These are phyloP conservation scores for Ophiostoma triangulosporum DNA, from an alignment of 2,329 filamentous ascomycete species.

Conservation along the genomic window DNA sequence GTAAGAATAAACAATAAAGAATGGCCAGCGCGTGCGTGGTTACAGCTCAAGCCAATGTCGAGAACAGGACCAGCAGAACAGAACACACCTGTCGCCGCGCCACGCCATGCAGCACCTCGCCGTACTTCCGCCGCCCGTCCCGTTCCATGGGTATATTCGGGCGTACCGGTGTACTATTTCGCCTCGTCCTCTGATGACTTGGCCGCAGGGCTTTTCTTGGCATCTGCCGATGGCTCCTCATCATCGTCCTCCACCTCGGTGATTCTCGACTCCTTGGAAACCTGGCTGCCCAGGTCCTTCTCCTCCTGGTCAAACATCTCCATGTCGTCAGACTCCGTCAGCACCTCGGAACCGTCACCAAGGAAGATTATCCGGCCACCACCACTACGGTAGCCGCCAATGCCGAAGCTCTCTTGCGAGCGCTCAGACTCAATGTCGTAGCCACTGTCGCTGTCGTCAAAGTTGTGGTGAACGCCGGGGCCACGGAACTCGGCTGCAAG, in stretches of 20 bases:
- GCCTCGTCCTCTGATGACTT: conserved; percentile 4
- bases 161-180: not conserved
- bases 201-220: not conserved
- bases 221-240: not conserved
- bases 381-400: conserved; percentile 59
- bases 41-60: not conserved
- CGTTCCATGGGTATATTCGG: not conserved
- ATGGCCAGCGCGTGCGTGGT: not conserved
- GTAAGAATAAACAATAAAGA: conserved; percentile 4
- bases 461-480: conserved; percentile 68
- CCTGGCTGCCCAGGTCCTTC: conserved; percentile 73
- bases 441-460: conserved; percentile 65
- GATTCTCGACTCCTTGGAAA: conserved; percentile 45
- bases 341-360: conserved; percentile 85
- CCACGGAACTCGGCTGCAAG: conserved; percentile 73
- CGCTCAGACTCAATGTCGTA: conserved; percentile 64
- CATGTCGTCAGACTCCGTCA: conserved; percentile 76
- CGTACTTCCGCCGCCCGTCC: not conserved
- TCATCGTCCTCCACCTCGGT: conserved; percentile 6
- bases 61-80: not conserved
- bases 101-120: not conserved
- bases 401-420: conserved; percentile 47
- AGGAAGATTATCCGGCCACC: conserved; percentile 87
- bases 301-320: conserved; percentile 94
- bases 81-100: not conserved